phyloP scores from a whole-genome alignment of 2,329 filamentous ascomycete species.

The Verticillium zaregamsianum region DNA sequence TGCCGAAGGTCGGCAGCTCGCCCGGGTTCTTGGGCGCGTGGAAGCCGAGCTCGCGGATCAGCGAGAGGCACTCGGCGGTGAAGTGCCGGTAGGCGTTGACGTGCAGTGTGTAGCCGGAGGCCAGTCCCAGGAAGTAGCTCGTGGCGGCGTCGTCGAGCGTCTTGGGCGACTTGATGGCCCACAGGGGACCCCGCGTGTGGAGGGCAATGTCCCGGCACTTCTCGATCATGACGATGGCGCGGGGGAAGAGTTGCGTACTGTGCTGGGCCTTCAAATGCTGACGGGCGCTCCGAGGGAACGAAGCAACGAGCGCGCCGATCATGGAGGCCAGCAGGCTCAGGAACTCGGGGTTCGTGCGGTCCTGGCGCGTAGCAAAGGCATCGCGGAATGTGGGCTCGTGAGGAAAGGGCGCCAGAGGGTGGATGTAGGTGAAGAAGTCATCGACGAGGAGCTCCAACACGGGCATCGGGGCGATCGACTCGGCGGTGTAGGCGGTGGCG shows the following conservation, averaged over 20 bases:
- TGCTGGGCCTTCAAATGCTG: slow-evolving; percentile 65
- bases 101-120: slow-evolving; percentile 63
- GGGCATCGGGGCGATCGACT: slow-evolving; percentile 66
- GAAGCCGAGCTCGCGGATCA: slow-evolving; percentile 64
- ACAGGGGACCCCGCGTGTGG: slow-evolving; percentile 57
- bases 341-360: slow-evolving; percentile 62
- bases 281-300: slow-evolving; percentile 68
- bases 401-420: slow-evolving; percentile 72
- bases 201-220: slow-evolving; percentile 67
- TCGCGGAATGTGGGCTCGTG: slow-evolving; percentile 74
- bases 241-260: slow-evolving; percentile 61
- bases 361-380: slow-evolving; percentile 62
- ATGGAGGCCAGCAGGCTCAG: slow-evolving; percentile 70
- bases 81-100: slow-evolving; percentile 66
- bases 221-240: slow-evolving; percentile 65
- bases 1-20: slow-evolving; percentile 34
- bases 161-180: slow-evolving; percentile 41
- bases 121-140: slow-evolving; percentile 70
- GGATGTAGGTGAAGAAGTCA: slow-evolving; percentile 80
- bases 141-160: slow-evolving; percentile 58
- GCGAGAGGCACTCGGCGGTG: slow-evolving; percentile 66
- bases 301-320: slow-evolving; percentile 69
- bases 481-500: slow-evolving; percentile 48
- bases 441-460: slow-evolving; percentile 68
- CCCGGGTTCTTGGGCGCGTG: slow-evolving; percentile 48